These are phyloP conservation scores for Candida montana DNA, from an alignment of 805 yeast genomes.

Conservation along the genomic window DNA sequence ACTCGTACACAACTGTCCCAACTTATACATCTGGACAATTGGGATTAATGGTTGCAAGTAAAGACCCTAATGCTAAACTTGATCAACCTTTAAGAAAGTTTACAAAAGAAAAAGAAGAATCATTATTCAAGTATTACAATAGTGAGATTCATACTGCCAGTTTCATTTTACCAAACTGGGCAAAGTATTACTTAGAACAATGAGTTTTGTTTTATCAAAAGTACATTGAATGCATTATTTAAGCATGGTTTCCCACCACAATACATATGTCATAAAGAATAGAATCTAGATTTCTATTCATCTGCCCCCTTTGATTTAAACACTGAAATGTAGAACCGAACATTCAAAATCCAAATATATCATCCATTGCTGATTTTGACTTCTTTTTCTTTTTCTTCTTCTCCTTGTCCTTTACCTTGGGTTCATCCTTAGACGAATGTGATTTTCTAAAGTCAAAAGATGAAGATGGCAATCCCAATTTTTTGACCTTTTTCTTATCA, in stretches of 20 bases:
- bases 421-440: slow-evolving; percentile 9
- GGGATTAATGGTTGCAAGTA: slow-evolving; percentile 70
- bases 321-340: not conserved
- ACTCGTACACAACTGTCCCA: slow-evolving; percentile 80
- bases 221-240: too few relatives aligned
- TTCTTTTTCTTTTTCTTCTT: slow-evolving; percentile 37
- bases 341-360: slow-evolving; percentile 46
- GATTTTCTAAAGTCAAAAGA: not conserved
- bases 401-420: slow-evolving; percentile 17
- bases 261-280: not conserved
- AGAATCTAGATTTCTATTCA: not conserved
- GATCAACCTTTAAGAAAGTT: slow-evolving; percentile 46
- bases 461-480: slow-evolving; percentile 4
- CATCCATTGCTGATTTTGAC: slow-evolving; percentile 57
- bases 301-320: not conserved
- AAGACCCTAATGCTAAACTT: slow-evolving; percentile 42
- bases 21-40: slow-evolving; percentile 86
- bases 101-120: slow-evolving; percentile 39
- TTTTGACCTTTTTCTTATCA: slow-evolving; percentile 13
- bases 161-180: slow-evolving; percentile 80
- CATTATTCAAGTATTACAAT: slow-evolving; percentile 60
- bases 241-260: not conserved
- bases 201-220: not conserved
- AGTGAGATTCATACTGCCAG: slow-evolving; percentile 61
- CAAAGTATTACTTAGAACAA: slow-evolving; percentile 32